A percentile compares a stretch with the other conserved stretches of the same genome.
phyloP scores from a whole-genome alignment of 495 filamentous ascomycete species.

The Daldinia decipiens region DNA sequence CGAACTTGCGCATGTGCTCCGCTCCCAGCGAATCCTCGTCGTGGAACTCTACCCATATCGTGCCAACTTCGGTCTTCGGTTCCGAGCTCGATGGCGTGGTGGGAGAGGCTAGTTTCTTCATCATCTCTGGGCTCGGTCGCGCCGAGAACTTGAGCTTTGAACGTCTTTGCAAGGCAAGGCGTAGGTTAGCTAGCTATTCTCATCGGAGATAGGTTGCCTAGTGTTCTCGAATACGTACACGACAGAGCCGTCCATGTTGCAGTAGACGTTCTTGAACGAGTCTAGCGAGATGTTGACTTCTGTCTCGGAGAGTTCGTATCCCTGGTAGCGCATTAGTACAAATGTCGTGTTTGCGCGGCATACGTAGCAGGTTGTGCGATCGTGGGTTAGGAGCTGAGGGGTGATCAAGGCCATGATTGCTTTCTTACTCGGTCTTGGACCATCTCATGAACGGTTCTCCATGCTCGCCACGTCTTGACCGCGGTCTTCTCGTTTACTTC shows the following conservation, averaged over 20 bases:
- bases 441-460: conserved; percentile 89
- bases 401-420: conserved; percentile 4
- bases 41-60: conserved; percentile 91
- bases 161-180: conserved; percentile 66
- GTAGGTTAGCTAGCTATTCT: conserved; percentile 46
- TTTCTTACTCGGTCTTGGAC: conserved; percentile 76
- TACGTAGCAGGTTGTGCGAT: background rate
- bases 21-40: conserved; percentile 81
- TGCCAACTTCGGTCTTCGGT: conserved; percentile 78
- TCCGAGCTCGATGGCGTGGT: conserved; percentile 71
- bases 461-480: conserved; percentile 84
- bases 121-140: conserved; percentile 82
- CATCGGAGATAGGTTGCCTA: conserved; percentile 13
- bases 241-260: conserved; percentile 72
- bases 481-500: conserved; percentile 71
- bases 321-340: conserved; percentile 62
- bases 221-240: conserved; percentile 63
- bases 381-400: background rate
- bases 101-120: conserved; percentile 78
- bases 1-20: conserved; percentile 89
- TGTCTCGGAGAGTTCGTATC: conserved; percentile 89
- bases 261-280: conserved; percentile 75
- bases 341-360: conserved; percentile 8
- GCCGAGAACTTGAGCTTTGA: conserved; percentile 85
- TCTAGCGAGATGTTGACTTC: conserved; percentile 85